These are phyloP conservation scores for Peronospora tabacina DNA, from an alignment of 352 stramenopile species.

Conservation along the genomic window DNA sequence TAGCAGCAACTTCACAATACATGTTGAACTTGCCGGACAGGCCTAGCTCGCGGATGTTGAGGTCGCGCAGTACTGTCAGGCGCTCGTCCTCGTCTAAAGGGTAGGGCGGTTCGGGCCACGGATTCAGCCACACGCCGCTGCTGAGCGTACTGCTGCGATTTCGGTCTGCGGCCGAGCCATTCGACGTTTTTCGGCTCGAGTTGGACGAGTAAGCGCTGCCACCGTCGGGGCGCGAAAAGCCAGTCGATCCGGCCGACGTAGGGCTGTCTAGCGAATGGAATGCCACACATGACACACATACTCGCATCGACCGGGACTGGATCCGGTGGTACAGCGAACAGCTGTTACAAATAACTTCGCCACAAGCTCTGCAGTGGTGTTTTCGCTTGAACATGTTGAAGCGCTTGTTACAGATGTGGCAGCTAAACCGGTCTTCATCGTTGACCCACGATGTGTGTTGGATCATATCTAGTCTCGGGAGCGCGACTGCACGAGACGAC, in stretches of 20 bases:
- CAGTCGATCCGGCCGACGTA: conserved; percentile 47
- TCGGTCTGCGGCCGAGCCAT: conserved; percentile 27
- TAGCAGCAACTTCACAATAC: conserved; percentile 80
- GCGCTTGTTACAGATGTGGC: conserved; percentile 84
- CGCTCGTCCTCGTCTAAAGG: conserved; percentile 75
- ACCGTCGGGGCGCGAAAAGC: conserved; percentile 27
- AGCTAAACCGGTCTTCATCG: conserved; percentile 78
- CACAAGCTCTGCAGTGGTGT: conserved; percentile 79
- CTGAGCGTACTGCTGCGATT: conserved; percentile 51
- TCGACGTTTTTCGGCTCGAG: conserved; percentile 57
- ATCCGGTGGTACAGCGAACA: conserved; percentile 82
- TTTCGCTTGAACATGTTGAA: conserved; percentile 87
- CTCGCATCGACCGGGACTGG: conserved; percentile 76
- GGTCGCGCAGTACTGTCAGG: conserved; percentile 54
- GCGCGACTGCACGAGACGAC: conserved; percentile 60
- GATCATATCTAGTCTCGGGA: conserved; percentile 67
- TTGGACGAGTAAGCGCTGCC: conserved; percentile 29
- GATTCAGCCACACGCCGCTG: conserved; percentile 62
- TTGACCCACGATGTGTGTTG: conserved; percentile 82
- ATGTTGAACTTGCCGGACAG: conserved; percentile 81
- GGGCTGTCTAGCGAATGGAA: conserved; percentile 79
- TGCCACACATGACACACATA: conserved; percentile 77
- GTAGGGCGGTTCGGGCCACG: conserved; percentile 77
- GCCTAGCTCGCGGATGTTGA: conserved; percentile 73
- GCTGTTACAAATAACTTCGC: conserved; percentile 81